A percentile compares a stretch with the other conserved stretches of the same genome.
These are phyloP conservation scores for Candolleomyces aberdarensis DNA, from an alignment of 768 basidiomycete species.

Conservation along the genomic window DNA sequence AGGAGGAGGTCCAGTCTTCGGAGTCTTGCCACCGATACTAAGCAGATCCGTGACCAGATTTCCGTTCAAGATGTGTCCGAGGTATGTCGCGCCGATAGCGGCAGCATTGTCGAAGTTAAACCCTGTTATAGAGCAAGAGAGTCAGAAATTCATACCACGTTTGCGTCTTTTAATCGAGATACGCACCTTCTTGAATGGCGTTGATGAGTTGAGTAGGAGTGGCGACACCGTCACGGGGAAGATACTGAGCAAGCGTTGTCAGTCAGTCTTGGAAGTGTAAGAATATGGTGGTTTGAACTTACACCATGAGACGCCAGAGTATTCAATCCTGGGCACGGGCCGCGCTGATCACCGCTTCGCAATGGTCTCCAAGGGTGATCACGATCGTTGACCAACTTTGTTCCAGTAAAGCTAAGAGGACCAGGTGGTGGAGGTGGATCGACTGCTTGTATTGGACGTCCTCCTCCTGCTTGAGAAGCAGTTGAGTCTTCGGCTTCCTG, in stretches of 20 bases:
- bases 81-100: slow-evolving; percentile 13
- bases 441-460: background rate
- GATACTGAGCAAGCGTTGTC: slow-evolving; percentile 2
- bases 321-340: too few relatives aligned
- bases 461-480: too few relatives aligned
- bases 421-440: slow-evolving; percentile 3
- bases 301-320: slow-evolving; percentile 20
- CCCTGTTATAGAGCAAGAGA: background rate
- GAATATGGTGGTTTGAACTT: background rate
- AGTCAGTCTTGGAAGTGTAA: background rate
- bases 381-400: slow-evolving; percentile 11
- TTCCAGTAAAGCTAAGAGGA: slow-evolving; percentile 7
- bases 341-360: background rate
- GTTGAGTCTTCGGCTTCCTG: too few relatives aligned
- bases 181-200: slow-evolving; percentile 14
- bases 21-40: slow-evolving; percentile 17
- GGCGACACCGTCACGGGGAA: slow-evolving; percentile 13
- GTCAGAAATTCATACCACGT: background rate
- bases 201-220: slow-evolving; percentile 12
- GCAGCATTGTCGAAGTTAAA: slow-evolving; percentile 15
- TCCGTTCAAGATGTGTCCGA: slow-evolving; percentile 15
- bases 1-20: slow-evolving; percentile 16
- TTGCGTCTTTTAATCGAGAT: too few relatives aligned
- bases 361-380: slow-evolving; percentile 16
- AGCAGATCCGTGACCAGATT: slow-evolving; percentile 15